A percentile compares a stretch with the other conserved stretches of the same genome.
Conservation (phyloP, 2,329 filamentous ascomycete genomes). For the Chaetomium olivaceum region DNA sequence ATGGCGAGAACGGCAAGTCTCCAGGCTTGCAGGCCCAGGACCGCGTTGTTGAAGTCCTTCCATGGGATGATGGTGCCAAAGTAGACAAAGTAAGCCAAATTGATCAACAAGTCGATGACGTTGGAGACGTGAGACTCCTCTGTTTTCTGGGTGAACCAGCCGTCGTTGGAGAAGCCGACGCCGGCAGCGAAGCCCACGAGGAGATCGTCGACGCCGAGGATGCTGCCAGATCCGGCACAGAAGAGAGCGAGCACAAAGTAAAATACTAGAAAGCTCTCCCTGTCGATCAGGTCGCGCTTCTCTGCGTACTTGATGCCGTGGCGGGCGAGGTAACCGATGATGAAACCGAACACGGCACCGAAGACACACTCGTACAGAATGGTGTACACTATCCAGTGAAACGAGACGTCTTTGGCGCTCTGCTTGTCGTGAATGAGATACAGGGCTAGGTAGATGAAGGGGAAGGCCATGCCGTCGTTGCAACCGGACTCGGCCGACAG, state of each 20-base stretch:
- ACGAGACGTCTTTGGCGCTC: slow-evolving; percentile 66
- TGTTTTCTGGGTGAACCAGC: slow-evolving; percentile 97
- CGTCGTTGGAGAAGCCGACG: slow-evolving; percentile 99
- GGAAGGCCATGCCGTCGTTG: slow-evolving; percentile 99
- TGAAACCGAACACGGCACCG: slow-evolving; percentile 83
- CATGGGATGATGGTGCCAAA: slow-evolving; percentile 97
- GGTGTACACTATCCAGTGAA: slow-evolving; percentile 86
- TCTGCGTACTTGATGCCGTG: slow-evolving; percentile 90
- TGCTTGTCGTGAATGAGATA: slow-evolving; percentile 84
- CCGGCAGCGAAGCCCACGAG: slow-evolving; percentile 92
- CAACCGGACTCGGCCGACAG: slow-evolving; percentile 96
- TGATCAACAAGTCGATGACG: slow-evolving; percentile 96
- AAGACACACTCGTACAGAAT: slow-evolving; percentile 96
- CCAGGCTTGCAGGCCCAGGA: slow-evolving; percentile 80
- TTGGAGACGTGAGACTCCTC: slow-evolving; percentile 99
- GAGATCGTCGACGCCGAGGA: slow-evolving; percentile 89
- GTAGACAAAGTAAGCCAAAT: slow-evolving; percentile 97
- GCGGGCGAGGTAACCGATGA: slow-evolving; percentile 84
- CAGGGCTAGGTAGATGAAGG: slow-evolving; percentile 89
- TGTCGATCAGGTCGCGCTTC: slow-evolving; percentile 80
- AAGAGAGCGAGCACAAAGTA: slow-evolving; percentile 97
- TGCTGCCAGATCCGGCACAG: slow-evolving; percentile 88
- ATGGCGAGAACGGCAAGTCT: slow-evolving; percentile 90
- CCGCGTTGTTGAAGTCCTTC: slow-evolving; percentile 79
- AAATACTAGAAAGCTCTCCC: slow-evolving; percentile 97